Evolutionary conservation across 768 basidiomycete species (phyloP).

Genomic region (Psilocybe sp.): DNA sequence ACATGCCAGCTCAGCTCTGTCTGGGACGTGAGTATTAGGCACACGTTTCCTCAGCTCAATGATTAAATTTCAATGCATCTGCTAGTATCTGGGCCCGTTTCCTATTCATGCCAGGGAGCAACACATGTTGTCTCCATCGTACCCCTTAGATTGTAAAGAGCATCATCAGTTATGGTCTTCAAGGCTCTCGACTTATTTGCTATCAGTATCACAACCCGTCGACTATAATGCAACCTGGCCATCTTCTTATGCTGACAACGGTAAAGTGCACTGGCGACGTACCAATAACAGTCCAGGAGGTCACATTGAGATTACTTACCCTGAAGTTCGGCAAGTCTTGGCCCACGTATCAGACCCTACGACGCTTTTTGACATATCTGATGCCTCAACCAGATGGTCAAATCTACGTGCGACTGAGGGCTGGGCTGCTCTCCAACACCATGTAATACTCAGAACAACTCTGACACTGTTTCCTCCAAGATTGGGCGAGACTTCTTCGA

Average conservation of each 20-base stretch:
- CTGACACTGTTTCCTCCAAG: conserved; percentile 54
- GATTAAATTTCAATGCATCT: background rate
- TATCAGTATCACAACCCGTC: conserved; percentile 47
- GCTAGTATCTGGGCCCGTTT: conserved; percentile 67
- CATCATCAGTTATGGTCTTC: conserved; percentile 1
- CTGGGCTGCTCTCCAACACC: conserved; percentile 85
- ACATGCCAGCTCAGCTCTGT: conserved; percentile 5
- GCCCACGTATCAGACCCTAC: background rate
- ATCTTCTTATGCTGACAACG: conserved; percentile 67
- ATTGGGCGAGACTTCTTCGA: background rate
- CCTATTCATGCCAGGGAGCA: conserved; percentile 84
- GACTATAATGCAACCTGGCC: conserved; percentile 52
- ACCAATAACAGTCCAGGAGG: conserved; percentile 40
- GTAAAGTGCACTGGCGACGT: conserved; percentile 56
- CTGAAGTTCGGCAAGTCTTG: conserved; percentile 48
- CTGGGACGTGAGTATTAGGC: conserved; percentile 36
- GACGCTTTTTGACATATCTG: background rate
- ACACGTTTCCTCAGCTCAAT: background rate
- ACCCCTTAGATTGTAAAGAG: conserved; percentile 59
- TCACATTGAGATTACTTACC: conserved; percentile 60
- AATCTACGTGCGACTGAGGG: conserved; percentile 74
- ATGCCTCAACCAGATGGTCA: conserved; percentile 52
- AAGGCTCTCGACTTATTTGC: conserved; percentile 5
- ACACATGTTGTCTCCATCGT: conserved; percentile 76
- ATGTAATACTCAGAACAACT: conserved; percentile 64